Base-by-base conservation (phyloP, 2,329 filamentous ascomycete genomes). In the Coniochaeta prunicola region DNA sequence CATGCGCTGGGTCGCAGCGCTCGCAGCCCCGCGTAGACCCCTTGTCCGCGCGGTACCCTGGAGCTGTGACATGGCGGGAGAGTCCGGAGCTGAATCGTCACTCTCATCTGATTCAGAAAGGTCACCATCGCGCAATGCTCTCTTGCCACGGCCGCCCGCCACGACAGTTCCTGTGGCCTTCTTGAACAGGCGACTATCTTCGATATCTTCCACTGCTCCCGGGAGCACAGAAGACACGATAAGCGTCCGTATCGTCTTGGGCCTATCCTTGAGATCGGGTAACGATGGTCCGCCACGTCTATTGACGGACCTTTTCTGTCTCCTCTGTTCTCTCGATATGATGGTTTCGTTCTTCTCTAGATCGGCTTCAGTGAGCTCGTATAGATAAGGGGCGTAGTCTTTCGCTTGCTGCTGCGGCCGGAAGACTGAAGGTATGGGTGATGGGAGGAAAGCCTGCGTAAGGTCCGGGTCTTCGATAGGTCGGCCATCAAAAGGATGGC, bases 281-380 rank as follows among this genome's bases (percentile, higher is more conserved):
- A 99, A 78, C 60, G 91, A 89, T 6, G 94, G 94, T 0, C 94
- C 94, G 63, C 94, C 94, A 67, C 94, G 86, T 62, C 94, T 84
- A 71, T 97, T 97, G 66, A 96, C 90, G 7, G 94, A 96, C 54
- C 94, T 86, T 77, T 99, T 99, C 75, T 97, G 92, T 57, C 92
- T 85, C 66, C 94, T 83, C 73, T 97, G 92, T 71, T 99, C 94
- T 64, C 94, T 85, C 60, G 94, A 92, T 66, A 97, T 93, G 40
- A 92, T 94, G 31, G 92, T 85, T 72, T 99, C 94, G 58, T 92
- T 93, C 62, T 89, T 85, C 72, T 97, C 92, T 48, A 97, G 77
- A 64, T 97, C 92, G 30, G 87, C 85, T 67, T 97, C 93, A 66
- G 87, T 96, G 66, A 97, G 83, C 73, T 97, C 94, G 73, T 96